Evolutionary conservation across 176 grass and related monocot genomes (phyloP).

Genomic region (Typha latifolia): DNA sequence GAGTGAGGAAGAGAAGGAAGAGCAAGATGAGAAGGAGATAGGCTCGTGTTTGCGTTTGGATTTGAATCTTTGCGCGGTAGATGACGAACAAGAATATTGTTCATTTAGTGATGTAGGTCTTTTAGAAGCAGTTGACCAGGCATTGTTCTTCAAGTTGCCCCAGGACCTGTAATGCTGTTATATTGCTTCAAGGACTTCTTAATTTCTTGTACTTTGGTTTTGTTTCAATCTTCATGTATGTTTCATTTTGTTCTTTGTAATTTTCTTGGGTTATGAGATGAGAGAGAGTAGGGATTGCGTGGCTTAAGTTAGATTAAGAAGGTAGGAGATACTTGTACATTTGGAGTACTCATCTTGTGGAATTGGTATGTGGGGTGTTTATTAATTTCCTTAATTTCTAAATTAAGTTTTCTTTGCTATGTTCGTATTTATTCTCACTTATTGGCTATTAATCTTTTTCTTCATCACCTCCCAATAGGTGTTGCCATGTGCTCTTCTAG

Average conservation of each 20-base stretch:
- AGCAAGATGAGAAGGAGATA: constrained; percentile 8
- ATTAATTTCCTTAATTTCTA: neutral
- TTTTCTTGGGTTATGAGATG: neutral
- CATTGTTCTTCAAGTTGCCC: constrained; percentile 55
- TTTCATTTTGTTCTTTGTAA: neutral
- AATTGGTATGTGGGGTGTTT: neutral
- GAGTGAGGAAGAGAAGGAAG: constrained; percentile 13
- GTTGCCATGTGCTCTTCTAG: too few relatives aligned
- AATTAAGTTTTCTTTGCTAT: neutral
- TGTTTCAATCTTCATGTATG: neutral
- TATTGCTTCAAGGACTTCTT: constrained; percentile 12
- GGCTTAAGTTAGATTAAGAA: neutral
- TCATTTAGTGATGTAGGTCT: constrained; percentile 32
- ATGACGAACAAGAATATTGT: constrained; percentile 18
- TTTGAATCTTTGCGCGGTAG: constrained; percentile 57
- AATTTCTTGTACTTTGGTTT: constrained; percentile 4
- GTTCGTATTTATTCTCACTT: neutral
- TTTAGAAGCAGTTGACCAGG: constrained; percentile 56
- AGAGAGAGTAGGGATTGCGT: neutral
- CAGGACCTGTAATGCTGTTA: constrained; percentile 19
- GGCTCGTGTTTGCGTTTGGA: constrained; percentile 45
- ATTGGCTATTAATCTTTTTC: neutral
- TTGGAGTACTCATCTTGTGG: neutral
- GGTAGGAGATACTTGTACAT: neutral
- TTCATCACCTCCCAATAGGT: too few relatives aligned